phyloP scores from a whole-genome alignment of 179 eudicot genomes.

The Monotropa hypopitys region DNA sequence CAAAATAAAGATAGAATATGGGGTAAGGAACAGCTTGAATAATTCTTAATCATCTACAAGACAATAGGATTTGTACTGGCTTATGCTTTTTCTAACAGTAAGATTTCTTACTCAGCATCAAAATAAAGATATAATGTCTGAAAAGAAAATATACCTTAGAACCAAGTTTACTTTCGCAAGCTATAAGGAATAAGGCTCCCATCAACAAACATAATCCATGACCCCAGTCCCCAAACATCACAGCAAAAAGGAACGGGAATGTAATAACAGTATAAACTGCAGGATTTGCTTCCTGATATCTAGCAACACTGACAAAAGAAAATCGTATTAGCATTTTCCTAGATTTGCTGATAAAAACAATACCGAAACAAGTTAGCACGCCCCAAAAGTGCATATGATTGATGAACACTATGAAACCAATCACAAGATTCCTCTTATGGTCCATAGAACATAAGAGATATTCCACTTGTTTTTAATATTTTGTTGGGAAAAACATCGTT shows the following conservation, averaged over 20 bases:
- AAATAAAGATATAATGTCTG: background rate
- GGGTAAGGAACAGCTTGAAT: background rate
- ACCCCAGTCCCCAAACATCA: conserved; percentile 99
- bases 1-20: background rate
- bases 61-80: background rate
- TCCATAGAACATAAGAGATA: background rate
- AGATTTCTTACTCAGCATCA: background rate
- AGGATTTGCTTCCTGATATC: conserved; percentile 94
- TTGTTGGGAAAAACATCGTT: background rate
- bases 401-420: background rate
- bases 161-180: conserved; percentile 67
- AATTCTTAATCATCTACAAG: background rate
- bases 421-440: background rate
- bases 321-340: conserved; percentile 13
- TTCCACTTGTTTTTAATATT: background rate
- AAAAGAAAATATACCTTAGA: conserved; percentile 54
- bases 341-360: background rate
- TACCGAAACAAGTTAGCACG: background rate
- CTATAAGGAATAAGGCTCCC: conserved; percentile 75
- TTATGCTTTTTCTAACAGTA: background rate
- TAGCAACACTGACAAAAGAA: conserved; percentile 64
- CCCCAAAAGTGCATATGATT: background rate
- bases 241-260: conserved; percentile 94
- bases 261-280: conserved; percentile 84
- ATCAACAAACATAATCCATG: conserved; percentile 87